These are phyloP conservation scores for Helicocarpus griseus DNA, from an alignment of 2,329 filamentous ascomycete genomes.

Conservation along the genomic window DNA sequence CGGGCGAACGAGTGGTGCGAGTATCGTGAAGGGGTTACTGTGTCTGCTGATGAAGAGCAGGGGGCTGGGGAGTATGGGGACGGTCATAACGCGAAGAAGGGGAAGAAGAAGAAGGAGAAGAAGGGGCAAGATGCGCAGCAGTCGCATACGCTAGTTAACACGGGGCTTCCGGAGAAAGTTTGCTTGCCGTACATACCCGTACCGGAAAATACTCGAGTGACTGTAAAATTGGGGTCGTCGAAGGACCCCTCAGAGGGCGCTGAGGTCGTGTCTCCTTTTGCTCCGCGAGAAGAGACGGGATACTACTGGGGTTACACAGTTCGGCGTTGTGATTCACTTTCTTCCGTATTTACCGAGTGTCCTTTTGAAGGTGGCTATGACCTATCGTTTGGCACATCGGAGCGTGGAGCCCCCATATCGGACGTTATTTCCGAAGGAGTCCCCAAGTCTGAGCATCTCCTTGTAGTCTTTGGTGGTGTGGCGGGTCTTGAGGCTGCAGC, in stretches of 20 bases:
- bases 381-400: slow-evolving; percentile 71
- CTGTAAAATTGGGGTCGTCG: slow-evolving; percentile 51
- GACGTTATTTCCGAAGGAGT: slow-evolving; percentile 33
- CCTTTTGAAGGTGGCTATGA: slow-evolving; percentile 71
- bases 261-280: slow-evolving; percentile 56
- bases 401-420: slow-evolving; percentile 51
- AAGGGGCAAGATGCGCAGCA: slow-evolving; percentile 28
- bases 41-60: slow-evolving; percentile 35
- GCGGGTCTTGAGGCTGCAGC: slow-evolving; percentile 69
- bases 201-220: slow-evolving; percentile 62
- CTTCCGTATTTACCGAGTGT: slow-evolving; percentile 66
- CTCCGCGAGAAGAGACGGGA: slow-evolving; percentile 63
- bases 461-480: slow-evolving; percentile 74
- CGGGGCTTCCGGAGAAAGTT: slow-evolving; percentile 39
- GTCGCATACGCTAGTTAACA: slow-evolving; percentile 36
- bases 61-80: not conserved
- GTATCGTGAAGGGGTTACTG: slow-evolving; percentile 68
- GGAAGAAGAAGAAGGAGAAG: slow-evolving; percentile 11
- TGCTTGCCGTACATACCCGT: slow-evolving; percentile 49
- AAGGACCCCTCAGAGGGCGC: slow-evolving; percentile 32
- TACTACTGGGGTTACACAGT: slow-evolving; percentile 83
- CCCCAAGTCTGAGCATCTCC: slow-evolving; percentile 51
- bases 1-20: slow-evolving; percentile 66
- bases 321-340: slow-evolving; percentile 56
- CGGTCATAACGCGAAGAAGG: not conserved